Percentiles rank a stretch among this genome's conserved stretches.
phyloP scores from a whole-genome alignment of 257 asterid species.

The Salvia hispanica region DNA sequence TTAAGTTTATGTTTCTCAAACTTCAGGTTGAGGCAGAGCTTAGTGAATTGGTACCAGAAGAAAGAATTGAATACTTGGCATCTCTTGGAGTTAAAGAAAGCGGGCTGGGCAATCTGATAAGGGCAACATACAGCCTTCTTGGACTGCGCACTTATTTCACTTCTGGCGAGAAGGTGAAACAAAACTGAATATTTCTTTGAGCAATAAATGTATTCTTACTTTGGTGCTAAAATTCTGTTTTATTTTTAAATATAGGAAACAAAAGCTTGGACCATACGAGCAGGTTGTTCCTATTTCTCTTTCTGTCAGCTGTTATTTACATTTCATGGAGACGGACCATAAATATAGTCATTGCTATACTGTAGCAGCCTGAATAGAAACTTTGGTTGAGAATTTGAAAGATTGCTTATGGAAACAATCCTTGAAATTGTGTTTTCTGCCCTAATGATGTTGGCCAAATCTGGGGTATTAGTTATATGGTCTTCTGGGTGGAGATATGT shows the following conservation, averaged over 20 bases:
- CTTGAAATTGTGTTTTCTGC: not conserved
- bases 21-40: conserved; percentile 96
- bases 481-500: conserved; percentile 22
- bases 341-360: conserved; percentile 13
- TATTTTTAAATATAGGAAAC: conserved; percentile 65
- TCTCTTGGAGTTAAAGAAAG: conserved; percentile 90
- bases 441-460: conserved; percentile 18
- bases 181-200: conserved; percentile 23
- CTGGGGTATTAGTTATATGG: conserved; percentile 2
- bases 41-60: conserved; percentile 88
- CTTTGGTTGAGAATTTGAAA: conserved; percentile 15
- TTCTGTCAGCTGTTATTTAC: conserved; percentile 25
- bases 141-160: conserved; percentile 96
- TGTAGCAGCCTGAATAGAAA: not conserved
- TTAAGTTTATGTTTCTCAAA: conserved; percentile 24
- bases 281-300: conserved; percentile 51
- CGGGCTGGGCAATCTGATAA: conserved; percentile 91
- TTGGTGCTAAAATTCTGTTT: conserved; percentile 17
- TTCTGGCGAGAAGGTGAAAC: conserved; percentile 89
- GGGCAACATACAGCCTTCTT: conserved; percentile 83
- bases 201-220: conserved; percentile 7
- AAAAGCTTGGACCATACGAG: conserved; percentile 91
- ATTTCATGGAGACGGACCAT: conserved; percentile 2
- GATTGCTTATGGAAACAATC: conserved; percentile 7
- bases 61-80: conserved; percentile 77